Conservation (phyloP, 495 filamentous ascomycete species). For the Annulohypoxylon nitens region DNA sequence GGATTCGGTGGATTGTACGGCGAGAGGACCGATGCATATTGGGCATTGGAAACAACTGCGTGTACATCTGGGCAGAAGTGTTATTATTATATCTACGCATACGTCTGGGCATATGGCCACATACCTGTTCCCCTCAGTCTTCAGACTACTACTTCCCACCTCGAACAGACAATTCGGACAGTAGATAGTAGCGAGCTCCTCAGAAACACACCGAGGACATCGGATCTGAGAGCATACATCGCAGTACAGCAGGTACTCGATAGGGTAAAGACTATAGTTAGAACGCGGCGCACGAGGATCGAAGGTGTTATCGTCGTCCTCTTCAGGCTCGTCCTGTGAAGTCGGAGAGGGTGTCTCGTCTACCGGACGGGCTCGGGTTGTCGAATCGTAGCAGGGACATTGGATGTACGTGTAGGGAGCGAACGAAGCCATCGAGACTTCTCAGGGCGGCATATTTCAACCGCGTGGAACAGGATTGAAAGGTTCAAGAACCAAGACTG, state of each 20-base stretch:
- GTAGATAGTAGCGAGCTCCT: slow-evolving; percentile 93
- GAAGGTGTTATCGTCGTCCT: slow-evolving; percentile 85
- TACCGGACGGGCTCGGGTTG: slow-evolving; percentile 58
- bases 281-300: slow-evolving; percentile 86
- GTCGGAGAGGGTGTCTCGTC: slow-evolving; percentile 54
- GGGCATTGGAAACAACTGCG: slow-evolving; percentile 97
- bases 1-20: slow-evolving; percentile 75
- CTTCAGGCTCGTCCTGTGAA: slow-evolving; percentile 61
- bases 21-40: slow-evolving; percentile 82
- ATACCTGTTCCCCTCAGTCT: slow-evolving; percentile 92
- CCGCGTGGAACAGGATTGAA: slow-evolving; percentile 4
- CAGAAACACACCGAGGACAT: slow-evolving; percentile 89
- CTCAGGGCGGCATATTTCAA: slow-evolving; percentile 46
- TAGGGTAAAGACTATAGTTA: slow-evolving; percentile 89
- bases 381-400: slow-evolving; percentile 84
- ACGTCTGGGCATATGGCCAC: slow-evolving; percentile 42
- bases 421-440: slow-evolving; percentile 72
- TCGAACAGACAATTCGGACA: slow-evolving; percentile 98
- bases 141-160: slow-evolving; percentile 88
- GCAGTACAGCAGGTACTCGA: slow-evolving; percentile 95
- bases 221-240: slow-evolving; percentile 96
- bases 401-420: slow-evolving; percentile 93
- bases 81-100: slow-evolving; percentile 4
- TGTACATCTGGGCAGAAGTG: slow-evolving; percentile 74
- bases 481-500: slow-evolving; percentile 3